Base-by-base conservation (phyloP, 495 filamentous ascomycete species). In the Penicillium pancosmium region DNA sequence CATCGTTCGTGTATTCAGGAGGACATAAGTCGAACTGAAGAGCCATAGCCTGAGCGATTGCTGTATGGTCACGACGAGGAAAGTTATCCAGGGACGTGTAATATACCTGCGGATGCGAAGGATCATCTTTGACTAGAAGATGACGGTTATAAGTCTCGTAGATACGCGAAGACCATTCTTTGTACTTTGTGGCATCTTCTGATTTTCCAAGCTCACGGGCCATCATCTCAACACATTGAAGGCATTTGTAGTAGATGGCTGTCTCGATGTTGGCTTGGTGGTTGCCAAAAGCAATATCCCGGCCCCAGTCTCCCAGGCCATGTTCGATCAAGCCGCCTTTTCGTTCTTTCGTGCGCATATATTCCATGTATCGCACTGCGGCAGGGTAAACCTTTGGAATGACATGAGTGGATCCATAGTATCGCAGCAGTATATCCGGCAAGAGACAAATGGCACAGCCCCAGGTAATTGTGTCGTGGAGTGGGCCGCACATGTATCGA, bases 221-320 rank as follows among this genome's bases (percentile, higher is more conserved):
- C 65, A 71, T 71, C 52, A 67, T 64, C 35, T 63, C 68, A 16
- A 68, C 61, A 36, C 61, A 63, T 35, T 58, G 52, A 13, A 71
- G 63, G 51, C 68, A 71, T 10, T 63, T 66, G 40, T 68, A 68
- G 56, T 71, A 71, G 27, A 71, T 60, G 11, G 68, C 68, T 7
- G 68, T 71, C 55, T 71, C 68, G 18, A 71, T 71, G 33, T 71
- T 71, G 23, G 63, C 68, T 48, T 71, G 68, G 44, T 71, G 64
- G 40, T 71, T 71, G 5, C 68, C 68, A 23, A 68, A 68, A 40
- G 68, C 68, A 47, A 71, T 71, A 13, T 64, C 66, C 6, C 66
- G 59, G 7, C 68, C 68, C 68, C 68, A 71, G 46, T 71, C 68
- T 19, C 68, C 68, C 1, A 71, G 59, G 1, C 68, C 68, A 33